phyloP scores from a whole-genome alignment of 78 protist species.

The Blattamonas nauphoetae region DNA sequence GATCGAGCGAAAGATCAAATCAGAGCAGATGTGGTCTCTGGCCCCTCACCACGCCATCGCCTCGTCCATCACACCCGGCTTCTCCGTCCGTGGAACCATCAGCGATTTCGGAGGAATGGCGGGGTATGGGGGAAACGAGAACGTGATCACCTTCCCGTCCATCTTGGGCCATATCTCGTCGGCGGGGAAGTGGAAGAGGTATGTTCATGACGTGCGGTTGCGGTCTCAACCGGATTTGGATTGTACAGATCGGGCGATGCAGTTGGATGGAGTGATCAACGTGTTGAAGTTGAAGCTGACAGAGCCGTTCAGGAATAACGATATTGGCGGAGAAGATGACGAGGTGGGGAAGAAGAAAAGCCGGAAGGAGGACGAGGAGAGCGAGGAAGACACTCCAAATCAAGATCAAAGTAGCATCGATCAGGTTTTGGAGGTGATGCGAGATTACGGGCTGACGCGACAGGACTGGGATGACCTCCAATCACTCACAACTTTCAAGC shows the following conservation, averaged over 20 bases:
- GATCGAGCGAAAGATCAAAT: background rate
- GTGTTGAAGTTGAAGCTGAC: background rate
- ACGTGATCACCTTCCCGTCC: background rate
- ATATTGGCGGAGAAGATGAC: background rate
- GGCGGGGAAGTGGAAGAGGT: background rate
- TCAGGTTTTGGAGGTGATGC: background rate
- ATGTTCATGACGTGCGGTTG: background rate
- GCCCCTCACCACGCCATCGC: background rate
- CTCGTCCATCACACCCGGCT: background rate
- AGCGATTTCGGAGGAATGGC: background rate
- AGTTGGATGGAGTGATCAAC: background rate
- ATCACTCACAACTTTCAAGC: background rate
- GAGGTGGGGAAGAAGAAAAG: background rate
- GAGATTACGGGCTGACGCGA: background rate
- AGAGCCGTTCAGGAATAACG: background rate
- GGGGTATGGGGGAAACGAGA: background rate
- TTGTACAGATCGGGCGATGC: background rate
- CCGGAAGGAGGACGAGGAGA: background rate
- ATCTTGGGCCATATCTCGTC: background rate
- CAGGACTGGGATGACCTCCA: background rate
- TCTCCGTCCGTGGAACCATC: background rate
- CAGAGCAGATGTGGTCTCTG: constrained; percentile 24
- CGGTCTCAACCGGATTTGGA: background rate
- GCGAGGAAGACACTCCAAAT: background rate
- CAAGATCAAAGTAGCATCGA: background rate